A percentile compares a stretch with the other conserved stretches of the same genome.
phyloP scores from a whole-genome alignment of 1,284 basidiomycete genomes.

The Boletus hoseneyae region DNA sequence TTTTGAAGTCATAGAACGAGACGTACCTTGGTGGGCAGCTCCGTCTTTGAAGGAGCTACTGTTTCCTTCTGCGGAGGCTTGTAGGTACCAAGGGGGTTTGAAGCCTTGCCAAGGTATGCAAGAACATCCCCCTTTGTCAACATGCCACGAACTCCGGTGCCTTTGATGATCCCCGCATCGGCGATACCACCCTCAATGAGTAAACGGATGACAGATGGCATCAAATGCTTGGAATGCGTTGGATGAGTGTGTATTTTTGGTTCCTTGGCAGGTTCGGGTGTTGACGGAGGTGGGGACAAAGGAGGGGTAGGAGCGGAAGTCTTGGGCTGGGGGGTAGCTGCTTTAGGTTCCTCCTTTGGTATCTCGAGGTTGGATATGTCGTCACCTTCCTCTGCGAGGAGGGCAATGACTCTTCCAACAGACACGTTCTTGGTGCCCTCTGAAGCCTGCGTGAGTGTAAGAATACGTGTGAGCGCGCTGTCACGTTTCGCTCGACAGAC shows the following conservation, averaged over 20 bases:
- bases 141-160: slow-evolving; percentile 85
- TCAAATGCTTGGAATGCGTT: slow-evolving; percentile 59
- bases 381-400: slow-evolving; percentile 96
- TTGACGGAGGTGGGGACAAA: slow-evolving; percentile 30
- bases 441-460: slow-evolving; percentile 46
- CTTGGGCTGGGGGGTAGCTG: slow-evolving; percentile 22
- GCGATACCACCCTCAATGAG: slow-evolving; percentile 58
- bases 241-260: slow-evolving; percentile 32
- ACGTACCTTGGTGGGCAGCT: slow-evolving; percentile 12
- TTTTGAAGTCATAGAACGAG: slow-evolving; percentile 9
- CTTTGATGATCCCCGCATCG: slow-evolving; percentile 58
- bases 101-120: slow-evolving; percentile 76
- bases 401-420: slow-evolving; percentile 86
- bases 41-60: slow-evolving; percentile 37
- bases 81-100: slow-evolving; percentile 73
- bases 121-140: slow-evolving; percentile 90
- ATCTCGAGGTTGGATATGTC: slow-evolving; percentile 84
- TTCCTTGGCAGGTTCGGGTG: slow-evolving; percentile 20
- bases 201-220: slow-evolving; percentile 76
- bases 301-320: slow-evolving; percentile 31
- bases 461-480: not conserved
- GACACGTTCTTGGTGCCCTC: slow-evolving; percentile 85
- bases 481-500: slow-evolving; percentile 22
- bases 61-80: slow-evolving; percentile 40
- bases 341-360: slow-evolving; percentile 51